Base-by-base conservation (phyloP, 805 yeast species). In the Geotrichum ghanense region DNA sequence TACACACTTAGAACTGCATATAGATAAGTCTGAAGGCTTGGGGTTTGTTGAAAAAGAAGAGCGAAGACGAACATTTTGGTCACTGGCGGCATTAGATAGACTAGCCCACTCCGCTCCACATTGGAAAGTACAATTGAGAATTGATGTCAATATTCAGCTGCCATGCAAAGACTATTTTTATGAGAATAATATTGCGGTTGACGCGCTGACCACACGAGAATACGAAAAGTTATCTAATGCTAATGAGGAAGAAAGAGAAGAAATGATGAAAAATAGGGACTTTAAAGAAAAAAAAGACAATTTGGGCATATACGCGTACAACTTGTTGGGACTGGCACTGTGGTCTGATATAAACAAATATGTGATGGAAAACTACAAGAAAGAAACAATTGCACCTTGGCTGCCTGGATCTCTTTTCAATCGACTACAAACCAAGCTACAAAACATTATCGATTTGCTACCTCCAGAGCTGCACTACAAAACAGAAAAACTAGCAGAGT, bases 51-150 rank as follows among this genome's bases (percentile, higher is more conserved):
- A 63, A 23, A 54, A 61, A n/a, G 68, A 63, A 46, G 50, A 54
- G 23, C 51, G 66, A 1, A 51, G 68, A 17, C 51, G 66, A 22
- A 59, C 64, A 2, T 63, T 61, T 55, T 63, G 68, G 68, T 56
- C 64, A 14, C 55, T 65, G 23, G 53, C 63, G 9, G 58, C 60
- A 9, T 53, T 63, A 34, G 68, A 63, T 44, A 51, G 68, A 20
- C 50, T 62, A 26, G 60, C 60, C 17, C 66, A 65, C 41, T 50
- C 61, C 12, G 59, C 64, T 16, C 60, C 62, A 21, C 52, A 56
- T 21, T 59, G 64, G 45, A 49, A 65, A 9, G 47, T 60, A 12
- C 53, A 58, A 50, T 46, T 62, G 10, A 16, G 50, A 49, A 31
- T 31, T 19, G 61, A 57, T 16, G 47, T 53, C 17, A 50, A 51